These are phyloP conservation scores for Caloboletus firmus DNA, from an alignment of 1,284 basidiomycete genomes.

Conservation along the genomic window DNA sequence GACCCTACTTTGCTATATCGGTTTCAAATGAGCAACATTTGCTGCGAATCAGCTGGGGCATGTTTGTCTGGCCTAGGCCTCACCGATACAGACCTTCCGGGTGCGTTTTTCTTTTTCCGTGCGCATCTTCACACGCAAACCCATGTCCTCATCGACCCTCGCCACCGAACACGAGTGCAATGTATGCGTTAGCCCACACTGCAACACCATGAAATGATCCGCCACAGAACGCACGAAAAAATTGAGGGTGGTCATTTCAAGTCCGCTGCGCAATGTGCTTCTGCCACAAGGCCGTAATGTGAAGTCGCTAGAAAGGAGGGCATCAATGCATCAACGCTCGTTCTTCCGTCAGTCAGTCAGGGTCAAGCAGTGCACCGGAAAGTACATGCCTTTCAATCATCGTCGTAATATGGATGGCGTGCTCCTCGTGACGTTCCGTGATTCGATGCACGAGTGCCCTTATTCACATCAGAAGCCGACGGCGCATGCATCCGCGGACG, in stretches of 20 bases:
- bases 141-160: not conserved
- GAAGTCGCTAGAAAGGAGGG: slow-evolving; percentile 10
- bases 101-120: not conserved
- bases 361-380: slow-evolving; percentile 8
- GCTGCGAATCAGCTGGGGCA: not conserved
- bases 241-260: slow-evolving; percentile 1
- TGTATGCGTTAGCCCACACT: not conserved
- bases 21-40: slow-evolving; percentile 6
- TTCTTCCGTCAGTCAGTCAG: slow-evolving; percentile 14
- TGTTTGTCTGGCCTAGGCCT: not conserved
- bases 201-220: not conserved
- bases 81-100: not conserved
- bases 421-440: slow-evolving; percentile 4
- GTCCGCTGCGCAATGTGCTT: slow-evolving; percentile 7
- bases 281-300: slow-evolving; percentile 16
- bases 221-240: not conserved
- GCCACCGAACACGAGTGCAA: not conserved
- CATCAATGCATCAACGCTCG: not conserved
- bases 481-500: slow-evolving; percentile 3
- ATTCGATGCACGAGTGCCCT: not conserved
- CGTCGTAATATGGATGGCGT: slow-evolving; percentile 5
- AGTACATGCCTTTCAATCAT: not conserved
- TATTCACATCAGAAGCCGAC: slow-evolving; percentile 4
- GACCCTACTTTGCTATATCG: not conserved
- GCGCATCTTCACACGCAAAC: not conserved